phyloP scores from a whole-genome alignment of 176 grass and related monocot species.

The Leersia perrieri region DNA sequence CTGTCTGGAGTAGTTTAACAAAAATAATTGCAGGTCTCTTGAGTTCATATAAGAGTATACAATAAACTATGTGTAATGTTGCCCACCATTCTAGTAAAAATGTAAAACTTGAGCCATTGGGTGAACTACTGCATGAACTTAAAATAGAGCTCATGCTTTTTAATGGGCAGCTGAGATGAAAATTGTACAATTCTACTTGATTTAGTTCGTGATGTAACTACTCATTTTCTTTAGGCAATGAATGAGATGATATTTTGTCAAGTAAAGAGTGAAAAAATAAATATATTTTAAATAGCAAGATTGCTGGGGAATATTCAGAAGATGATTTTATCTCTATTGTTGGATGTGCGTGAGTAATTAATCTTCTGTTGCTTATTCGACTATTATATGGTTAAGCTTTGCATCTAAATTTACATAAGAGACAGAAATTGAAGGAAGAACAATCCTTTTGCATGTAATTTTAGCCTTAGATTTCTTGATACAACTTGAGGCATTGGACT shows the following conservation, averaged over 20 bases:
- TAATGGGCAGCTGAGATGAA: not conserved
- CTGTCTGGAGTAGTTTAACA: not conserved
- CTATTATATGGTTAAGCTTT: not conserved
- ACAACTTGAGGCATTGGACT: constrained; percentile 2
- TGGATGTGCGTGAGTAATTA: not conserved
- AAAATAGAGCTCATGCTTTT: constrained; percentile 9
- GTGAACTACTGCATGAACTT: not conserved
- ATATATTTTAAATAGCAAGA: not conserved
- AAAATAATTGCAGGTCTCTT: not conserved
- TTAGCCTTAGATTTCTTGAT: constrained; percentile 10
- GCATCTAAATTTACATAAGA: not conserved
- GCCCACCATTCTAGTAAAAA: too few relatives aligned
- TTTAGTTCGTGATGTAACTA: not conserved
- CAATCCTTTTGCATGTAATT: not conserved
- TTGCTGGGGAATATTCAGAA: not conserved
- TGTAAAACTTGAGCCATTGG: not conserved
- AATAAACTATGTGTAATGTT: not conserved
- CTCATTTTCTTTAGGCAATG: not conserved
- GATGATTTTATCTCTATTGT: not conserved
- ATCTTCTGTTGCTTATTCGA: not conserved
- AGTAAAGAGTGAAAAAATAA: not conserved
- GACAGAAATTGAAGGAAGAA: not conserved
- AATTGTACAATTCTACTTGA: not conserved
- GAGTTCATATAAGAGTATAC: not conserved
- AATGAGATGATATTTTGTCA: not conserved